Conservation (phyloP, 345 rosid species). For the Angophora floribunda region DNA sequence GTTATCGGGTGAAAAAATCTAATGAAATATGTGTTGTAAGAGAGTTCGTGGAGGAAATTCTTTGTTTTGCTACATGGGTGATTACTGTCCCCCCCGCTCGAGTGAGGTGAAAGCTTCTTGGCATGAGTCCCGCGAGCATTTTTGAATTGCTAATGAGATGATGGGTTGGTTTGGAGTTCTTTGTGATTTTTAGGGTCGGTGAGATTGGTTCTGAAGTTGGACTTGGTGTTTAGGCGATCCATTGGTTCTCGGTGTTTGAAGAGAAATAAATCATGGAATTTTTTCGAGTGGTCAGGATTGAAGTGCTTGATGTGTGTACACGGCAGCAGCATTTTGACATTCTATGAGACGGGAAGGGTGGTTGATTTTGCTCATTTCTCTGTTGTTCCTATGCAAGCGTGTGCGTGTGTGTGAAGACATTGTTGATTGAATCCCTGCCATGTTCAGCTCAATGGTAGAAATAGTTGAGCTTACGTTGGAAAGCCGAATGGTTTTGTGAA, state of each 20-base stretch:
- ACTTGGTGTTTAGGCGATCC: neutral
- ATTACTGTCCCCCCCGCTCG: no score
- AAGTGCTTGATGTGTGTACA: neutral
- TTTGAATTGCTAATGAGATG: neutral
- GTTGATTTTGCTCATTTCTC: neutral
- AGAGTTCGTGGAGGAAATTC: neutral
- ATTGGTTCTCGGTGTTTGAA: neutral
- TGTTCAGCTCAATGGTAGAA: neutral
- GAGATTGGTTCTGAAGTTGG: neutral
- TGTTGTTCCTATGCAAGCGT: neutral
- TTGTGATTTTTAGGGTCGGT: neutral
- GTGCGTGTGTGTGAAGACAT: neutral
- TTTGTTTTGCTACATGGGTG: rapidly evolving
- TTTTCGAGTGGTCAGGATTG: neutral
- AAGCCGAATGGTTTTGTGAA: neutral
- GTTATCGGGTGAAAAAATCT: neutral
- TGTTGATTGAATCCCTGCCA: neutral
- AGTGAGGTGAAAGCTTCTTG: neutral
- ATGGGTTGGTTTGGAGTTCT: neutral
- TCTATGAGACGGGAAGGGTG: neutral
- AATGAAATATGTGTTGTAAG: neutral
- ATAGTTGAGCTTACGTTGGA: neutral
- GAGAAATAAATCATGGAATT: neutral
- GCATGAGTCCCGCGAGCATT: neutral
- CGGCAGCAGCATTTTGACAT: neutral